Percentiles rank a stretch among this genome's conserved stretches.
Evolutionary conservation across 2,329 filamentous ascomycete genomes (phyloP).

Genomic region (Mollisia scopiformis): DNA sequence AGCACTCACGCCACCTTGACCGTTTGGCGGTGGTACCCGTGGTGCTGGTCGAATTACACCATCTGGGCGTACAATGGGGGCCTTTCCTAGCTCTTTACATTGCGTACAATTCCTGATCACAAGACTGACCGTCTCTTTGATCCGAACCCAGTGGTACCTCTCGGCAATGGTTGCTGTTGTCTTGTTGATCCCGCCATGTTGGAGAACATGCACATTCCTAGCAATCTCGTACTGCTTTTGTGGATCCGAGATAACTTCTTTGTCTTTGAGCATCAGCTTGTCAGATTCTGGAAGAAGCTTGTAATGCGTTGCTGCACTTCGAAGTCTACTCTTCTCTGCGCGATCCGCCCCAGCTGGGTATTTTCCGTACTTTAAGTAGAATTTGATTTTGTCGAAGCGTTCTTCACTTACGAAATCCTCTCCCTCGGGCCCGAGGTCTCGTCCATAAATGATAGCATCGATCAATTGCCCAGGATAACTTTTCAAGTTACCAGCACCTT

Average conservation of each 20-base stretch:
- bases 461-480: slow-evolving; percentile 54
- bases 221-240: slow-evolving; percentile 90
- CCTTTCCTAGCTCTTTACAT: slow-evolving; percentile 80
- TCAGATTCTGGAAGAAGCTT: slow-evolving; percentile 70
- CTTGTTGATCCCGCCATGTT: slow-evolving; percentile 96
- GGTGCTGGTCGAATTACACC: slow-evolving; percentile 26
- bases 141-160: slow-evolving; percentile 95
- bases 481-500: slow-evolving; percentile 55
- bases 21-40: slow-evolving; percentile 5
- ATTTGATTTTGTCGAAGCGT: slow-evolving; percentile 98
- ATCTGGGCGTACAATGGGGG: slow-evolving; percentile 40
- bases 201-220: slow-evolving; percentile 69
- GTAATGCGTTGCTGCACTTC: slow-evolving; percentile 94
- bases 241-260: slow-evolving; percentile 93
- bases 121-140: slow-evolving; percentile 95
- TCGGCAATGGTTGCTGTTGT: slow-evolving; percentile 93
- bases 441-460: slow-evolving; percentile 65
- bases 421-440: slow-evolving; percentile 59
- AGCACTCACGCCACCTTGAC: slow-evolving; percentile 23
- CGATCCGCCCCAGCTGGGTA: slow-evolving; percentile 93
- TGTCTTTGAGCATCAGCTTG: slow-evolving; percentile 94
- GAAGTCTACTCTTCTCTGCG: slow-evolving; percentile 91
- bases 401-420: slow-evolving; percentile 91
- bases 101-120: slow-evolving; percentile 90
- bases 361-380: slow-evolving; percentile 91